Conservation (phyloP, 176 grass and related monocot genomes). For the Sorghum bicolor region DNA sequence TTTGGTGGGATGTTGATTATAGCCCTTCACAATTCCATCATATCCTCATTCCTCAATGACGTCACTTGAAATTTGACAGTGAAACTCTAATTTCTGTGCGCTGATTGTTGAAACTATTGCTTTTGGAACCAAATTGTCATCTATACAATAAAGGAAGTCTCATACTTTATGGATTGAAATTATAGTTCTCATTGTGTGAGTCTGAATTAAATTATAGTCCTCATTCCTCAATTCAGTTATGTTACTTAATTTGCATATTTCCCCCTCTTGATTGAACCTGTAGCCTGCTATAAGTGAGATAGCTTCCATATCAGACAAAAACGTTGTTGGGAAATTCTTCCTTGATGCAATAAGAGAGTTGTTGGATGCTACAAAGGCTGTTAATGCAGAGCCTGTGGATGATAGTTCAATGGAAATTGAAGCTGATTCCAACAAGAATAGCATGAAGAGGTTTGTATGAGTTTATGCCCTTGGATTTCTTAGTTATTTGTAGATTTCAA, state of each 20-base stretch:
- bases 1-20: background rate
- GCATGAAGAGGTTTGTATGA: slow-evolving; percentile 47
- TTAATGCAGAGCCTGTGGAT: slow-evolving; percentile 55
- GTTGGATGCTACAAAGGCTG: slow-evolving; percentile 70
- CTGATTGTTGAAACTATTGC: background rate
- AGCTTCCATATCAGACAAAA: slow-evolving; percentile 82
- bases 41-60: background rate
- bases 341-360: slow-evolving; percentile 60
- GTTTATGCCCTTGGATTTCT: slow-evolving; percentile 25
- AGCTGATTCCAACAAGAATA: slow-evolving; percentile 35
- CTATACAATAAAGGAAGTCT: background rate
- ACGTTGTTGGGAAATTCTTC: slow-evolving; percentile 63
- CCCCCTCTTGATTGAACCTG: slow-evolving; percentile 25
- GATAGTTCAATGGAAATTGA: slow-evolving; percentile 63
- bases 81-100: background rate
- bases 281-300: slow-evolving; percentile 77
- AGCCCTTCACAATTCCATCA: background rate
- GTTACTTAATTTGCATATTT: slow-evolving; percentile 11
- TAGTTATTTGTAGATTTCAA: slow-evolving; percentile 17
- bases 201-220: slow-evolving; percentile 3
- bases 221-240: slow-evolving; percentile 16
- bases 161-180: no score
- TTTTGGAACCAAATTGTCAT: background rate
- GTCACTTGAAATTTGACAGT: background rate
- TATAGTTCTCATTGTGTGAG: background rate